Base-by-base conservation (phyloP, 352 stramenopile genomes). In the Phytophthora pseudosyringae region DNA sequence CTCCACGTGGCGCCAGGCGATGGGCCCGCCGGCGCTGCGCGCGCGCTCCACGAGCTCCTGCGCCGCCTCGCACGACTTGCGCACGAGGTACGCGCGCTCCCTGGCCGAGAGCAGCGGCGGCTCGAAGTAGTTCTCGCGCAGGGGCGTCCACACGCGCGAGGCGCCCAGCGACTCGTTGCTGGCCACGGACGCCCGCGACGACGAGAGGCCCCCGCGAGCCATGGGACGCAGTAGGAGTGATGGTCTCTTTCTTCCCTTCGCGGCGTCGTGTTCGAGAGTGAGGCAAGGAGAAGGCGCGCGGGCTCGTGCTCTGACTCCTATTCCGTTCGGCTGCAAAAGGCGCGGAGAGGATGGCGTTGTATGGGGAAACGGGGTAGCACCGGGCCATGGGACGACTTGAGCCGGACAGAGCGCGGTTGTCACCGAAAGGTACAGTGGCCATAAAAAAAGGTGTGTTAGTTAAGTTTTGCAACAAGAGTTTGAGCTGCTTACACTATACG, bases 11-110 rank as follows among this genome's bases (percentile, higher is more conserved):
- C 76, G 81, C 86, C 86, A 94, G 31, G 84, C 60, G 39, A 94
- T 80, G 7, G 86, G 82, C 0, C 86, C 86, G 40, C 81, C 80
- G 1, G 71, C 71, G 21, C 67, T 82, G 2, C 83, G 81, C 43
- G 82, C 82, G 59, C 86, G 86, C 58, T 90, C 83, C 2, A 94
- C 86, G 21, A 94, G 83, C 58, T 91, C 80, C 53, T 89, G 82
- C 13, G 86, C 83, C 18, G 86, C 83, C 53, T 94, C 83, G 69
- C 83, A 94, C 5, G 83, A 71, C 72, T 94, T 94, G 61, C 83
- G 86, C 46, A 94, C 82, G 5, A 94, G 71, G 56, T 94, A 94
- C 28, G 69, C 62, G 31, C 81, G 82, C 63, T 94, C 86, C 35
- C 86, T 81, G 2, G 72, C 28, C 1, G 83, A 92, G 1, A 94